Base-by-base conservation (phyloP, 78 protist species). In the Dictyostelium purpureum region DNA sequence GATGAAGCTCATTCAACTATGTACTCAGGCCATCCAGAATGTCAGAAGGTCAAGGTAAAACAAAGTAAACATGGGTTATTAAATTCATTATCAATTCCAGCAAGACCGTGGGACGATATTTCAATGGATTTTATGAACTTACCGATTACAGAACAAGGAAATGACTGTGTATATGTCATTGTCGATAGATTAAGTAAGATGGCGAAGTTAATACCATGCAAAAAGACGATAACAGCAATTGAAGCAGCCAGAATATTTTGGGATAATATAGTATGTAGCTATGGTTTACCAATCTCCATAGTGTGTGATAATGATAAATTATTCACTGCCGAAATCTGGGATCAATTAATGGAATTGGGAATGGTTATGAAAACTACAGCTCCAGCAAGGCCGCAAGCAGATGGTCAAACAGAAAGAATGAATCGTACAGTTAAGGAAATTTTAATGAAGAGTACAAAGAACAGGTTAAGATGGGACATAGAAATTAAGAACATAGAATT, bases 351-450 rank as follows among this genome's bases (percentile, higher is more conserved):
- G n/a, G n/a, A n/a, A n/a, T n/a, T n/a, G n/a, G n/a, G n/a, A n/a
- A n/a, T n/a, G n/a, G n/a, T n/a, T n/a, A n/a, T n/a, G n/a, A n/a
- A n/a, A n/a, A n/a, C n/a, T n/a, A n/a, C n/a, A n/a, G n/a, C n/a
- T n/a, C n/a, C n/a, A n/a, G n/a, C n/a, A n/a, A 19, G 73, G 14
- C 33, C 87, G 2, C 75, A 57, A 24, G 73, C 74, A 2, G 87
- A 77, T 35, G 87, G 87, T 19, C 87, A 77, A 21, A 43, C 87
- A 1, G 87, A 77, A n/a, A 51, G 40, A 33, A 35, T 38, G 14
- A 76, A 76, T 19, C 4, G 71, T 7, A 31, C 12, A 6, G 7
- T 63, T 7, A 11, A 28, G 6, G 71, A 63, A 63, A 63, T 18
- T 6, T 1, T 69, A 42, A 40, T 4, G 19, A 69, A 69, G 14